These are phyloP conservation scores for Torrubiellomyces zombiae DNA, from an alignment of 2,329 filamentous ascomycete species.

Conservation along the genomic window DNA sequence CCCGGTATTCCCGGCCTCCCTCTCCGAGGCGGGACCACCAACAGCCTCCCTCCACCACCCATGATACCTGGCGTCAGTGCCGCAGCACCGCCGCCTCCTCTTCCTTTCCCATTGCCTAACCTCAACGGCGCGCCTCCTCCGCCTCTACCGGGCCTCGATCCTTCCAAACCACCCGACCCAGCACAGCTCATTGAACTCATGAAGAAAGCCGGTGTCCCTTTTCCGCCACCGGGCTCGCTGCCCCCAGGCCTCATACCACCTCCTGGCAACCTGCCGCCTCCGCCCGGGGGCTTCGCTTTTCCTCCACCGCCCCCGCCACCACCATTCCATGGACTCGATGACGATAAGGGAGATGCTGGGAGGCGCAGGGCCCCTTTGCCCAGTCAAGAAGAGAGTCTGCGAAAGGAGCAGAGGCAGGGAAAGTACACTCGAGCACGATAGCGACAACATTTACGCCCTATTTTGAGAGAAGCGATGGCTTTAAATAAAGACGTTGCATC, in stretches of 20 bases:
- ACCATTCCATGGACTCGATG: constrained; percentile 18
- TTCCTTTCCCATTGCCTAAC: constrained; percentile 35
- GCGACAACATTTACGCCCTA: too few species aligned
- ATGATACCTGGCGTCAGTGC: constrained; percentile 33
- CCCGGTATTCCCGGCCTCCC: constrained; percentile 46
- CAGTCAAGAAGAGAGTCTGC: constrained; percentile 68
- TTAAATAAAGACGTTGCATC: too few species aligned
- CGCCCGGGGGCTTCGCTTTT: constrained; percentile 15
- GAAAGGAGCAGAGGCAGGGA: constrained; percentile 54
- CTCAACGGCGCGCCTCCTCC: constrained; percentile 29
- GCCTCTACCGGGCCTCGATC: constrained; percentile 39
- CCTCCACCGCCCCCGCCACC: constrained; percentile 21
- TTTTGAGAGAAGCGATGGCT: too few species aligned
- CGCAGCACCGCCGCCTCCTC: constrained; percentile 26
- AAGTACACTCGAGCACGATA: constrained; percentile 40
- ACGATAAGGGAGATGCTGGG: constrained; percentile 17
- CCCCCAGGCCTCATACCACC: constrained; percentile 29
- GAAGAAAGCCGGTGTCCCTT: constrained; percentile 45
- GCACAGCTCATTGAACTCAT: constrained; percentile 47
- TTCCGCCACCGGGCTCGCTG: constrained; percentile 33
- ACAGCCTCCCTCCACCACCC: constrained; percentile 22
- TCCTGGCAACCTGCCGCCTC: constrained; percentile 18
- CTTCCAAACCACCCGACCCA: constrained; percentile 42
- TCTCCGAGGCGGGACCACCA: constrained; percentile 21
- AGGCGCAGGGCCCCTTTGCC: constrained; percentile 53